These are phyloP conservation scores for Paraphoma chrysanthemicola DNA, from an alignment of 2,329 filamentous ascomycete genomes.

Conservation along the genomic window DNA sequence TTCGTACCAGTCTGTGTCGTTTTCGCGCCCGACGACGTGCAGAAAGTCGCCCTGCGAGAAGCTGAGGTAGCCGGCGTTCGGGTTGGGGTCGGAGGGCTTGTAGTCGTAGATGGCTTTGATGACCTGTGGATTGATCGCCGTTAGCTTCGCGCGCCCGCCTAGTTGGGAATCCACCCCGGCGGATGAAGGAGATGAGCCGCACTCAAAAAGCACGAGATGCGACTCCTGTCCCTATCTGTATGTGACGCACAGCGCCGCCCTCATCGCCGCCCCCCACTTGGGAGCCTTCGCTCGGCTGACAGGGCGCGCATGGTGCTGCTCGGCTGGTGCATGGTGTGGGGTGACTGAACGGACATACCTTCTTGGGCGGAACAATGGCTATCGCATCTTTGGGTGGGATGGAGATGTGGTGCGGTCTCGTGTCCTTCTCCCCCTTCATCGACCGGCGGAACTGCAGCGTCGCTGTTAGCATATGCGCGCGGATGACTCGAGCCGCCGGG, in stretches of 20 bases:
- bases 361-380: slow-evolving; percentile 90
- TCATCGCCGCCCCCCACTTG: too few relatives aligned
- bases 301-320: not conserved
- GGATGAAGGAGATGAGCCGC: not conserved
- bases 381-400: slow-evolving; percentile 85
- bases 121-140: slow-evolving; percentile 65
- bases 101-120: slow-evolving; percentile 98
- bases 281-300: not conserved
- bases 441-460: slow-evolving; percentile 72
- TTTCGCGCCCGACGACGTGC: slow-evolving; percentile 94
- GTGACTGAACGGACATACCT: slow-evolving; percentile 63
- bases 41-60: slow-evolving; percentile 98
- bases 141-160: slow-evolving; percentile 34
- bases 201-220: not conserved
- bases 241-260: not conserved
- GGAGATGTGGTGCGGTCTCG: slow-evolving; percentile 74
- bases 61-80: slow-evolving; percentile 72
- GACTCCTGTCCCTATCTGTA: not conserved
- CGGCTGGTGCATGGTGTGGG: not conserved
- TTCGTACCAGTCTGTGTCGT: slow-evolving; percentile 97
- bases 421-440: slow-evolving; percentile 86
- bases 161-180: slow-evolving; percentile 6
- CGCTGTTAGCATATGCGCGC: slow-evolving; percentile 32
- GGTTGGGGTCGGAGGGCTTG: slow-evolving; percentile 71
- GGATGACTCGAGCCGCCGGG: slow-evolving; percentile 22